Evolutionary conservation across 1,284 basidiomycete species (phyloP).

Genomic region (Boletellus deceptivus): DNA sequence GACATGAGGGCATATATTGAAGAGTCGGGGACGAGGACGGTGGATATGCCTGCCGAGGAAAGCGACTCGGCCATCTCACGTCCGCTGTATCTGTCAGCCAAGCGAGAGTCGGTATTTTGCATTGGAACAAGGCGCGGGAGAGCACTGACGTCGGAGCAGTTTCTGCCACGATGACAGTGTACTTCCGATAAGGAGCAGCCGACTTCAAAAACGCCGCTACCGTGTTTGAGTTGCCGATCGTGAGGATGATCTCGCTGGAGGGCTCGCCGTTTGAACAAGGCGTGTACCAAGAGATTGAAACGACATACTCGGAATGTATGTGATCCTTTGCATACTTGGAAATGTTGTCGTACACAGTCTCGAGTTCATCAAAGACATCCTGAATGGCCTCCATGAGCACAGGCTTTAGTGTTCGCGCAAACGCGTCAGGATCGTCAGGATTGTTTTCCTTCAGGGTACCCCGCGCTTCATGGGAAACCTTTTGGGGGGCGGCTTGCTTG

Average conservation of each 20-base stretch:
- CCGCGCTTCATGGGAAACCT: slow-evolving; percentile 45
- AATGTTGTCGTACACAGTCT: slow-evolving; percentile 93
- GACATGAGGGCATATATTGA: slow-evolving; percentile 96
- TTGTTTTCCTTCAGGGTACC: slow-evolving; percentile 63
- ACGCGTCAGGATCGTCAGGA: slow-evolving; percentile 70
- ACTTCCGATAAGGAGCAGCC: slow-evolving; percentile 88
- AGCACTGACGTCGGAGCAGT: slow-evolving; percentile 81
- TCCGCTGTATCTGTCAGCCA: slow-evolving; percentile 67
- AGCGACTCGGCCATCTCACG: slow-evolving; percentile 82
- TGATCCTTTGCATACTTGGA: slow-evolving; percentile 95
- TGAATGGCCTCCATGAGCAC: slow-evolving; percentile 89
- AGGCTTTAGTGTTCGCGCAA: slow-evolving; percentile 68
- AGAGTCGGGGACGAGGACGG: slow-evolving; percentile 93
- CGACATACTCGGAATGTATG: slow-evolving; percentile 89
- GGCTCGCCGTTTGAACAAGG: background rate
- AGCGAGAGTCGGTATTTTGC: slow-evolving; percentile 2
- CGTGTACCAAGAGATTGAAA: background rate
- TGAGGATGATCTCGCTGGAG: slow-evolving; percentile 90
- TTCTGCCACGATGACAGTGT: slow-evolving; percentile 95
- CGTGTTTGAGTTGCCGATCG: slow-evolving; percentile 90
- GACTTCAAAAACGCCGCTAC: slow-evolving; percentile 93
- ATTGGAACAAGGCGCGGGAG: background rate
- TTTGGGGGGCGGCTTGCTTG: slow-evolving; percentile 50
- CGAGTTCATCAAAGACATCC: slow-evolving; percentile 93
- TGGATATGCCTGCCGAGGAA: slow-evolving; percentile 81